Conservation (phyloP, 176 grass and related monocot species). For the Typha latifolia region DNA sequence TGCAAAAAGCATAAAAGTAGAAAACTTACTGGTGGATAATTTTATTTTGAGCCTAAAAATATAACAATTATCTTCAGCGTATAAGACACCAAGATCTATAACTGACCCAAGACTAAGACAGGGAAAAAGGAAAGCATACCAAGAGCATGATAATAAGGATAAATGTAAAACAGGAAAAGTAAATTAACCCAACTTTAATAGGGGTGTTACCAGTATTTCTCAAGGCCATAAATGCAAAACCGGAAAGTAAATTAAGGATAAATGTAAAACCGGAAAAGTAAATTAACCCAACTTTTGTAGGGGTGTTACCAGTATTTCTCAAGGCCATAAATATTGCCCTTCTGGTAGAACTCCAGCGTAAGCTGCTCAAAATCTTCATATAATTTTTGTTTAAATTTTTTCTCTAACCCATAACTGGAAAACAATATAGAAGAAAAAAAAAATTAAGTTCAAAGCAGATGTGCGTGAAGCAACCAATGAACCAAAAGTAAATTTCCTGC, state of each 20-base stretch:
- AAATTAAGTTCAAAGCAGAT: conserved; percentile 2
- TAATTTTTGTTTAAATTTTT: conserved; percentile 64
- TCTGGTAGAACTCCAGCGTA: conserved; percentile 60
- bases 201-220: conserved; percentile 89
- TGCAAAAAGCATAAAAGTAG: no score
- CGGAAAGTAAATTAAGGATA: no score
- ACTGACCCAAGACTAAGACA: no score
- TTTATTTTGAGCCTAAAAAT: no score
- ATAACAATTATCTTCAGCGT: no score
- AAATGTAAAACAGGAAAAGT: no score
- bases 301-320: conserved; percentile 93
- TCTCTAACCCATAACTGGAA: conserved; percentile 97
- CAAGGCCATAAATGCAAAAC: conserved; percentile 58
- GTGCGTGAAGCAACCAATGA: conserved; percentile 1
- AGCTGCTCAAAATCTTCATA: conserved; percentile 93
- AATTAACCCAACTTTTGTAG: not conserved
- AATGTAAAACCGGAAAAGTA: no score
- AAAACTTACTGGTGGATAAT: no score
- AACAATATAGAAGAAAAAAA: conserved; percentile 16
- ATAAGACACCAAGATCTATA: no score
- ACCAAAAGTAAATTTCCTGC: not conserved
- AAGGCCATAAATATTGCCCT: conserved; percentile 85
- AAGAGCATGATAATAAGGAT: no score
- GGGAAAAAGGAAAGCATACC: no score
- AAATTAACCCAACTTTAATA: no score